Percentiles rank a stretch among this genome's conserved stretches.
Evolutionary conservation across 2,329 filamentous ascomycete genomes (phyloP).

Genomic region (Clarireedia monteithiana): DNA sequence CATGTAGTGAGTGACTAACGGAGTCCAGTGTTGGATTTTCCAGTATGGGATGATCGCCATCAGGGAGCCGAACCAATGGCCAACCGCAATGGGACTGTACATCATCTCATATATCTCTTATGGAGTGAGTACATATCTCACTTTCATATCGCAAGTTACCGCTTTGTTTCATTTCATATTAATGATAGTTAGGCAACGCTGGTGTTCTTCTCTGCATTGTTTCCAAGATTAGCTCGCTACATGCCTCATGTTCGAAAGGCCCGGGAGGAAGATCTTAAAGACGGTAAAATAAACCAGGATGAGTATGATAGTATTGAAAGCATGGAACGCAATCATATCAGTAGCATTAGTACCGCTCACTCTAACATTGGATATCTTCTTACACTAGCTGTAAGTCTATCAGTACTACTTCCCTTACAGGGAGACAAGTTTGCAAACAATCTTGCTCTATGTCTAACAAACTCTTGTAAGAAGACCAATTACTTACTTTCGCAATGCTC

Average conservation of each 20-base stretch:
- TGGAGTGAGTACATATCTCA: constrained; percentile 1
- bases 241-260: constrained; percentile 36
- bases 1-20: not conserved
- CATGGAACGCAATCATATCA: constrained; percentile 35
- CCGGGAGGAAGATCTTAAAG: constrained; percentile 33
- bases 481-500: not conserved
- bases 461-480: constrained; percentile 30
- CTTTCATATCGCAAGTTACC: not conserved
- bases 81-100: constrained; percentile 34
- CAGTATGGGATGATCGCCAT: constrained; percentile 36
- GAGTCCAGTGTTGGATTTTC: constrained; percentile 31
- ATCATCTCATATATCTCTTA: constrained; percentile 35
- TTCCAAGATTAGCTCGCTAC: constrained; percentile 33
- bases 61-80: constrained; percentile 32
- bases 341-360: constrained; percentile 36
- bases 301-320: constrained; percentile 36
- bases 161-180: not conserved
- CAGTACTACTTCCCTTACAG: constrained; percentile 33
- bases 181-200: constrained; percentile 27
- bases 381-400: constrained; percentile 33
- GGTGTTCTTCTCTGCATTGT: constrained; percentile 36
- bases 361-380: constrained; percentile 36
- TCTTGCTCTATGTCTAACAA: constrained; percentile 34
- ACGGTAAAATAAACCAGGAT: constrained; percentile 31
- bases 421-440: constrained; percentile 33